Evolutionary conservation across 1,139 yeast species (phyloP).

Genomic region (Arxiozyma telluris): DNA sequence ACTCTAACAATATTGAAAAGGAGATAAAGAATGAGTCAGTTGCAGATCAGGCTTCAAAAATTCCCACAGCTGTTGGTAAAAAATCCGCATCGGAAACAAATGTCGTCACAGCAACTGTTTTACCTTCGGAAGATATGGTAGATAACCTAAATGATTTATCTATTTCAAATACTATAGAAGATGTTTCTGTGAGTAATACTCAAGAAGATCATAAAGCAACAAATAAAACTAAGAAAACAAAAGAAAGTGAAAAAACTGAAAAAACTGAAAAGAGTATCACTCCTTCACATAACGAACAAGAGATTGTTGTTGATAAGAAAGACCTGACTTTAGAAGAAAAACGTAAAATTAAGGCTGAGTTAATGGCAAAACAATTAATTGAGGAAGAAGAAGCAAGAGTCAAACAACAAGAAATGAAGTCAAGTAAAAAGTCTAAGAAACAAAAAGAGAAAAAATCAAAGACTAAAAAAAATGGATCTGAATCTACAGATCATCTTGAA

Average conservation of each 20-base stretch:
- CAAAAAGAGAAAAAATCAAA: conserved; percentile 5
- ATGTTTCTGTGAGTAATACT: too few species aligned
- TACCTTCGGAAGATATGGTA: background rate
- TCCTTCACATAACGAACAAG: conserved; percentile 1
- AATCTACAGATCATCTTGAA: background rate
- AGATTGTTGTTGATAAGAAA: background rate
- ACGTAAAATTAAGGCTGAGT: conserved; percentile 17
- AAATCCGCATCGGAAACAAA: background rate
- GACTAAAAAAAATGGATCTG: conserved; percentile 3
- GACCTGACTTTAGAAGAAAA: conserved; percentile 4
- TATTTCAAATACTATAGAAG: background rate
- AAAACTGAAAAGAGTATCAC: too few species aligned
- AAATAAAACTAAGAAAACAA: background rate
- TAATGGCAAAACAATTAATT: conserved; percentile 18
- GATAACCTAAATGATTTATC: background rate
- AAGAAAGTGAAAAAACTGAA: background rate
- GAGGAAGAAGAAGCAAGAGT: conserved; percentile 19
- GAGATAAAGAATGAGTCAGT: background rate
- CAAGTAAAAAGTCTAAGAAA: conserved; percentile 1
- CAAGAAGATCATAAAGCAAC: background rate
- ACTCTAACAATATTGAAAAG: background rate
- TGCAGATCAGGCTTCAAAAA: background rate
- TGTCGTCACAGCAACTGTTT: background rate
- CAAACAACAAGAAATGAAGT: conserved; percentile 1
- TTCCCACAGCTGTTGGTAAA: background rate